Evolutionary conservation across 73 alveolate genomes (phyloP), one percentile per base, ranked within the genome.

Genomic region (Paramecium biaurelia): DNA sequence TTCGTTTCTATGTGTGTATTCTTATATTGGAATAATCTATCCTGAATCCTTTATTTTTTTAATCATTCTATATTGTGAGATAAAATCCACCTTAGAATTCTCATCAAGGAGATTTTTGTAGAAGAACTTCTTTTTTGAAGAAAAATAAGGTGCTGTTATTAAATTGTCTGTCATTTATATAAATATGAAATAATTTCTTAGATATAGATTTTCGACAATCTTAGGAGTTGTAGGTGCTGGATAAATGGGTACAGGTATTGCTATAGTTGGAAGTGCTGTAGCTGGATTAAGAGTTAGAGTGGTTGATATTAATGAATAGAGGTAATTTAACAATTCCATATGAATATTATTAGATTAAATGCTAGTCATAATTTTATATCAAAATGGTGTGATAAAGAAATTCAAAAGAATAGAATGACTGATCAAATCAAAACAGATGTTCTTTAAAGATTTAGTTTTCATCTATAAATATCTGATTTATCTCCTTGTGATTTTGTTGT

Each of bases 161-260:
- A 63, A 63, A 63, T 63, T 63, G 68, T 53, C 68, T 5, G 68
- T 53, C 68, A 53, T 53, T 53, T 18, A 53, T 5, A 53, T 32
- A 63, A 30, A 4, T 30, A 63, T 63, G 84, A 30, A 63, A 63
- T 63, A 63, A 63, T 63, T 63, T 32, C 12, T 72, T 11, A 72
- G 86, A 72, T 72, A 28, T 20, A 21, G 59, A 35, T 72, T 72
- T 72, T 32, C 63, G 3, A 85, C 92, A 79, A 45, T 63, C 21
- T 59, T 96, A 12, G 99, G 98, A 57, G 95, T 96, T 21, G 94
- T 96, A 23, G 99, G 99, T 14, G 98, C 97, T 20, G 99, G 99
- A n/a, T 95, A 96, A 86, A 96, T 96, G 99, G 99, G 99, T 1
- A 96, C 98, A 28, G 99, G 99, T 11, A 96, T 96, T 38, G 99